Conservation (phyloP, 202 grass and related monocot species). For the Saccharum hybrid region DNA sequence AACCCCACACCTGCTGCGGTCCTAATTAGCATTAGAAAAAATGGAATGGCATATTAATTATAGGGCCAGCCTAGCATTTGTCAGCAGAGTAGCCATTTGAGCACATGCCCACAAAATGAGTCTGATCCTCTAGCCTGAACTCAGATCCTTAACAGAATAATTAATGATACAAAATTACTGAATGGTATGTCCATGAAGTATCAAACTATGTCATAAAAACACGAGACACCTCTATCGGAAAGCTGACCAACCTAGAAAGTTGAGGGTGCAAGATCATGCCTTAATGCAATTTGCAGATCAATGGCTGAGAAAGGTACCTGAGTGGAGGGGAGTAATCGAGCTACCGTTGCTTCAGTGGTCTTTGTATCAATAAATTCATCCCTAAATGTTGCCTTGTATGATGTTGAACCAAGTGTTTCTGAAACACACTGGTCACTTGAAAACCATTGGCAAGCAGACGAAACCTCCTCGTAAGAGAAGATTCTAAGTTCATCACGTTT, state of each 20-base stretch:
- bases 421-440: slow-evolving; percentile 66
- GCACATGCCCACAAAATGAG: slow-evolving; percentile 17
- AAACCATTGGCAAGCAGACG: slow-evolving; percentile 76
- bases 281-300: slow-evolving; percentile 9
- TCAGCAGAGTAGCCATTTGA: slow-evolving; percentile 12
- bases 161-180: slow-evolving; percentile 17
- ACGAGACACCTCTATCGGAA: background rate
- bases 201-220: slow-evolving; percentile 26
- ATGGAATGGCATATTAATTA: slow-evolving; percentile 20
- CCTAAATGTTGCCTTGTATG: slow-evolving; percentile 82
- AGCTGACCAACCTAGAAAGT: background rate
- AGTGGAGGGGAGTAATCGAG: slow-evolving; percentile 61
- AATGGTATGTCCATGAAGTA: background rate
- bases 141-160: slow-evolving; percentile 24
- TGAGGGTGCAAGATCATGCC: background rate
- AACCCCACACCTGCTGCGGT: slow-evolving; percentile 36
- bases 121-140: slow-evolving; percentile 12
- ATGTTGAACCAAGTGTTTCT: slow-evolving; percentile 63
- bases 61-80: slow-evolving; percentile 23
- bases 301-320: slow-evolving; percentile 54
- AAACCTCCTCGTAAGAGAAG: slow-evolving; percentile 84
- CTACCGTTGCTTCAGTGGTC: slow-evolving; percentile 76
- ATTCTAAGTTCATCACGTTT: slow-evolving; percentile 58
- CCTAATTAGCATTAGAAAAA: slow-evolving; percentile 42
- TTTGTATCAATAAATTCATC: slow-evolving; percentile 62